Evolutionary conservation across 2,329 filamentous ascomycete species (phyloP).

Genomic region (Ascochyta koolunga): DNA sequence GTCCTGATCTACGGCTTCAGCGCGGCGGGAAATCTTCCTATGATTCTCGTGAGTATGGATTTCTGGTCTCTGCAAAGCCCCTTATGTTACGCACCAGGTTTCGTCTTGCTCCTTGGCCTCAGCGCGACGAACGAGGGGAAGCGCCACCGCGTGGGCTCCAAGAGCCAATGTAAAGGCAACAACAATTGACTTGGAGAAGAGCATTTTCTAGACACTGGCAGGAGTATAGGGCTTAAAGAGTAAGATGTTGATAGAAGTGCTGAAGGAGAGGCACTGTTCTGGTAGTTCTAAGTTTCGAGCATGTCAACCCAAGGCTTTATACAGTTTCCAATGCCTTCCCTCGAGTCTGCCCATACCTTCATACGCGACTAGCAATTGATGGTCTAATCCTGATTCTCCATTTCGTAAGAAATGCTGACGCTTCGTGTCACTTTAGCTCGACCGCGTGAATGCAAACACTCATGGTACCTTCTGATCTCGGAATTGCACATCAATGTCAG

Average conservation of each 20-base stretch:
- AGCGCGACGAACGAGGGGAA: neutral
- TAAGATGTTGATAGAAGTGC: neutral
- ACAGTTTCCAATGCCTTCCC: neutral
- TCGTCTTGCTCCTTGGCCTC: conserved; percentile 2
- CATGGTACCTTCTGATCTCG: neutral
- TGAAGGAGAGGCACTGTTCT: neutral
- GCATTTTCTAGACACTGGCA: neutral
- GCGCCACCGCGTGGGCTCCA: neutral
- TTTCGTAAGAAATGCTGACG: neutral
- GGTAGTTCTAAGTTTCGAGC: neutral
- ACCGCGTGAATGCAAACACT: neutral
- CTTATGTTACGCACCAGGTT: neutral
- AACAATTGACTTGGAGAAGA: neutral
- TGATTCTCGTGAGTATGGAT: neutral
- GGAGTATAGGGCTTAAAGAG: neutral
- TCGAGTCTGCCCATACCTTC: neutral
- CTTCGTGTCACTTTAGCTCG: neutral
- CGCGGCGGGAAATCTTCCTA: neutral
- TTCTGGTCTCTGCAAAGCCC: neutral
- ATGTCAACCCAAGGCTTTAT: neutral
- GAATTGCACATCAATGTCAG: neutral
- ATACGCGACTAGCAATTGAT: neutral
- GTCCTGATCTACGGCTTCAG: neutral
- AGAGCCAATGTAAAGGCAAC: neutral
- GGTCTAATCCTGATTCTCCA: no score